phyloP scores from a whole-genome alignment of 345 rosid species.

The Erysimum cheiranthoides region DNA sequence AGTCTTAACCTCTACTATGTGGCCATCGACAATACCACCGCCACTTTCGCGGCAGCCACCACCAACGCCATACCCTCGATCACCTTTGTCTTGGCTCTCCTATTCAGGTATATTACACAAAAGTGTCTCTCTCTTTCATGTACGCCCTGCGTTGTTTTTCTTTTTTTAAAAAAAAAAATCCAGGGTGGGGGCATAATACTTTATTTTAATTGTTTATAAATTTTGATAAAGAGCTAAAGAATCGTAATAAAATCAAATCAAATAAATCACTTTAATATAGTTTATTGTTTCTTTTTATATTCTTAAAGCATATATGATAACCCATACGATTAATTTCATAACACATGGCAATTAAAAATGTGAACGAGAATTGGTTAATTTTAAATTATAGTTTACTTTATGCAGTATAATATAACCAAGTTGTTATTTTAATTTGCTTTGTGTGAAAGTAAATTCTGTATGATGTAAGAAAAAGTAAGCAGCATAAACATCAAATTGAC shows the following conservation, averaged over 20 bases:
- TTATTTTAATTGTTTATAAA: background rate
- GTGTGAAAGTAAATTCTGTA: background rate
- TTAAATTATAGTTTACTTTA: background rate
- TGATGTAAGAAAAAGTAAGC: background rate
- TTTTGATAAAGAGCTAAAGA: conserved; percentile 2
- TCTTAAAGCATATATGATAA: conserved; percentile 4
- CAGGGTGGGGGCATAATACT: background rate
- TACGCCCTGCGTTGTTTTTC: background rate
- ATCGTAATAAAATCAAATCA: conserved; percentile 10
- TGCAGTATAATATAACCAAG: background rate
- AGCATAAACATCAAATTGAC: background rate
- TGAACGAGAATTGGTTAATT: background rate
- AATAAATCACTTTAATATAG: conserved; percentile 15
- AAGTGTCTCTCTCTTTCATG: background rate
- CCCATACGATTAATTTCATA: background rate
- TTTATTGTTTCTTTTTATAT: conserved; percentile 22
- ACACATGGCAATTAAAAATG: background rate
- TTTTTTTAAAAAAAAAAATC: background rate
- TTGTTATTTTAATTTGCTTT: background rate
- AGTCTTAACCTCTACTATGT: conserved; percentile 71
- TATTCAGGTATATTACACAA: conserved; percentile 53
- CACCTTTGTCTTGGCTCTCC: conserved; percentile 67
- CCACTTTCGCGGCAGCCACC: conserved; percentile 88
- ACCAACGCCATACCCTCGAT: conserved; percentile 82
- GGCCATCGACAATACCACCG: conserved; percentile 73